Evolutionary conservation across 2,329 filamentous ascomycete species (phyloP), one percentile per base, ranked within the genome.

Genomic region (Fusarium pseudocircinatum): DNA sequence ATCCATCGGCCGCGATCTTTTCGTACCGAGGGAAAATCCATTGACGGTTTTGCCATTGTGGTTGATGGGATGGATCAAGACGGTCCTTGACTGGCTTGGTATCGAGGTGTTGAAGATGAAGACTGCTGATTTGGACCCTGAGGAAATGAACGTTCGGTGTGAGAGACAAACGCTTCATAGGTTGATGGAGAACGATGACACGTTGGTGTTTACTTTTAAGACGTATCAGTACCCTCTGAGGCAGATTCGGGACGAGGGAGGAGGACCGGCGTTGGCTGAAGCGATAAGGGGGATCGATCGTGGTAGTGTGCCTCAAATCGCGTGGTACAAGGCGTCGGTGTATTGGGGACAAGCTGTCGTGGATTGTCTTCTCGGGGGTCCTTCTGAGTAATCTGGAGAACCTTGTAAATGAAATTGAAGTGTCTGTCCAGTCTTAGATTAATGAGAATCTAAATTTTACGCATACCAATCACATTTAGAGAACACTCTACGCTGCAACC

Each of bases 1-100:
- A 15, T 30, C 52, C 1, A n/a, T 54, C 0, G 36, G 16, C 0
- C 24, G 26, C 4, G 26, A 42, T 0, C 52, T 54, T 3, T 54
- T 54, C 0, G 26, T 2, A 11, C 15, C 36, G 4, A 18, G 15
- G 8, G 36, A 54, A 6, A 56, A 56, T 6, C 36, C 52, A 4
- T 42, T 42, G 26, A 56, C 36, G 14, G 6, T 56, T 24, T 1
- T 56, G 0, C 36, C 36, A 3, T 2, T 56, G 20, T 42, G 52
- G 36, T 1, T 56, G 26, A 56, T 56, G 52, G 36, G 6, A 0
- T 24, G 22, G 36, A 32, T 56, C 22, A 56, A 20, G 1, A 15
- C 7, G 2, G 9, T 20, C 8, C 12, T 56, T 8, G 36, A 24
- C 0, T 42, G 36, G 36, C 11, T 56, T 7, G 52, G 36, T 32